phyloP scores from a whole-genome alignment of 2,329 filamentous ascomycete genomes.

The Xylariaceae sp. region DNA sequence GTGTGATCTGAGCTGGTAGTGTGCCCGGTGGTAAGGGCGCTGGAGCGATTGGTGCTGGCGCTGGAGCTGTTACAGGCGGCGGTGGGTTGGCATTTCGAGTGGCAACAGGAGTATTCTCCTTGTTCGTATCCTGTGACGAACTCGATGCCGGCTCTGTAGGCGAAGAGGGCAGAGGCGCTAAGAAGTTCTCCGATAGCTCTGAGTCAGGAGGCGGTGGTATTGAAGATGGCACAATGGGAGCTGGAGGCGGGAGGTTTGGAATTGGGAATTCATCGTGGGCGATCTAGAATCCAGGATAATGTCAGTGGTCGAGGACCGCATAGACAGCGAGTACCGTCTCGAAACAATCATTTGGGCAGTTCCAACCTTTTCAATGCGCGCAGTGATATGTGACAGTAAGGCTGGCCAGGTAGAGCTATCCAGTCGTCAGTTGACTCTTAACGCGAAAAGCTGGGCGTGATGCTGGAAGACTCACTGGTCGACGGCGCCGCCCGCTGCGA shows the following conservation, averaged over 20 bases:
- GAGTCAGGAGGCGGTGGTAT: constrained; percentile 33
- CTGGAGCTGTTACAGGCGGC: constrained; percentile 30
- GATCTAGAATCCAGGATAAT: constrained; percentile 50
- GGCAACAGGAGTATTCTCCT: constrained; percentile 55
- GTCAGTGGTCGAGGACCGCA: constrained; percentile 5
- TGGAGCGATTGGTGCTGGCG: constrained; percentile 24
- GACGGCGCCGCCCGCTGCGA: constrained; percentile 50
- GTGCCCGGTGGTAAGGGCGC: constrained; percentile 35
- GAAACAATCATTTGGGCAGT: constrained; percentile 17
- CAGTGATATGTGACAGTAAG: constrained; percentile 34
- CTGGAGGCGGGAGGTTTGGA: constrained; percentile 51
- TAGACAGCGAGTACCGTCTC: constrained; percentile 8
- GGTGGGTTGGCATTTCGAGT: constrained; percentile 33
- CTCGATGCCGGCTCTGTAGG: constrained; percentile 33
- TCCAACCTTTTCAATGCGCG: constrained; percentile 47
- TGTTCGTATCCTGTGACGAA: constrained; percentile 58
- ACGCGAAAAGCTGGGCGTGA: background rate
- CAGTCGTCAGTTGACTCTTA: constrained; percentile 20
- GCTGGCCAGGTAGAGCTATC: constrained; percentile 36
- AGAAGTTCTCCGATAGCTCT: constrained; percentile 37
- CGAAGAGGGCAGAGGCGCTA: constrained; percentile 45
- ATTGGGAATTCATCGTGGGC: constrained; percentile 71
- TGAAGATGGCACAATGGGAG: constrained; percentile 24
- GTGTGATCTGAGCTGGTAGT: constrained; percentile 61
- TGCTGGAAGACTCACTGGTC: constrained; percentile 46